Base-by-base conservation (phyloP, 1,139 yeast genomes). In the Scheffersomyces insectosa region DNA sequence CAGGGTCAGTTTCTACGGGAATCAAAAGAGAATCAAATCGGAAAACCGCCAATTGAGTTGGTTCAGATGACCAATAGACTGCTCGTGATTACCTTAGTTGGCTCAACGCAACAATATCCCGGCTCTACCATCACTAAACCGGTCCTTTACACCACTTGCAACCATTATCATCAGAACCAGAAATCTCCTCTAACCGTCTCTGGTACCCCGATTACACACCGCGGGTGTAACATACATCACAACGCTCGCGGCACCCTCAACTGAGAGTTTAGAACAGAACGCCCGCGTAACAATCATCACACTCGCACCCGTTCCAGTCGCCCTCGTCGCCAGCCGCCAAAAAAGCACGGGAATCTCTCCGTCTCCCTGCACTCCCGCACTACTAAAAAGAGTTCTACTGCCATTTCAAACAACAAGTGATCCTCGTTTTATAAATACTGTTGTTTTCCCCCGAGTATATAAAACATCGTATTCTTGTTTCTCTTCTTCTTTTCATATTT, bases 401-500 rank as follows among this genome's bases (percentile, higher is more conserved):
- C 40, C 20, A 35, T 15, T 43, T 49, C 47, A 20, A 20, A 20
- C 25, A 20, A 20, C 25, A 20, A 20, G 25, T 20, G 25, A 20
- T 20, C 25, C 25, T 20, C 25, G 25, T 20, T 20, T 20, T 20
- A 20, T 20, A 20, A 20, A 20, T 20, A 20, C 25, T 20, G 25
- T 20, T 20, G 25, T 20, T 20, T 20, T 20, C 8, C 25, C 25
- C 25, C 36, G 47, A 50, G 37, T 52, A 50, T 13, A 29, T 29
- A 40, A 44, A 48, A 7, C 34, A 13, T 8, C 12, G 20, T 11
- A 14, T 20, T 31, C 31, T 38, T 35, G 40, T 49, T 44, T 44
- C 39, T 45, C 40, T 42, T 37, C 41, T 42, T 42, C 38, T 46
- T 44, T 36, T 28, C 32, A 32, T 42, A 33, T 39, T 41, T 29